A percentile compares a stretch with the other conserved stretches of the same genome.
phyloP scores from a whole-genome alignment of 23 red algal species.

The Gracilaria domingensis region DNA sequence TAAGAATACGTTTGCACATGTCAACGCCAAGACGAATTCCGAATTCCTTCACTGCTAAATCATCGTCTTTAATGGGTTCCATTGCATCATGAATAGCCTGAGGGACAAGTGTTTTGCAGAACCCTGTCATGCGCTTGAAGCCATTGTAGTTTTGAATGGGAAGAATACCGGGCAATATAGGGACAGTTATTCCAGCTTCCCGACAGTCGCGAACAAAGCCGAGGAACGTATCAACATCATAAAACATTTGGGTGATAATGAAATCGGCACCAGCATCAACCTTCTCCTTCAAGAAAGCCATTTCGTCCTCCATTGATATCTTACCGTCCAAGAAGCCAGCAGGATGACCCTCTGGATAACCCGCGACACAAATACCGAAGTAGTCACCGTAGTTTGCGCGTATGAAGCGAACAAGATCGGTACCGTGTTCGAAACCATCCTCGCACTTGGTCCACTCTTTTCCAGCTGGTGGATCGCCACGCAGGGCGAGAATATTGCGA shows the following conservation, averaged over 20 bases:
- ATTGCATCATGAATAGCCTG: constrained; percentile 77
- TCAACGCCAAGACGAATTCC: constrained; percentile 87
- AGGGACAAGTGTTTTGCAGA: constrained; percentile 94
- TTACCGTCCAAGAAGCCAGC: constrained; percentile 90
- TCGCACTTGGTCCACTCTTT: constrained; percentile 96
- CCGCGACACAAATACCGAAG: constrained; percentile 94
- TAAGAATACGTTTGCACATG: constrained; percentile 95
- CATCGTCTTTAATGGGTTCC: constrained; percentile 93
- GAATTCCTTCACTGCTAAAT: constrained; percentile 95
- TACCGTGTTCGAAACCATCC: constrained; percentile 97
- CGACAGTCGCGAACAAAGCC: constrained; percentile 87
- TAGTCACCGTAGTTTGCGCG: constrained; percentile 92
- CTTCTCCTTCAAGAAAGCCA: constrained; percentile 90
- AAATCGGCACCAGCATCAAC: constrained; percentile 94
- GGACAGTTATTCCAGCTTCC: constrained; percentile 84
- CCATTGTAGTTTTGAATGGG: constrained; percentile 96
- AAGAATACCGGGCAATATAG: constrained; percentile 98
- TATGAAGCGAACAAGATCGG: constrained; percentile 93
- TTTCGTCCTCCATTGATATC: constrained; percentile 91
- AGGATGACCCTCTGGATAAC: constrained; percentile 99
- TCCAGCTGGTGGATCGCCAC: constrained; percentile 98
- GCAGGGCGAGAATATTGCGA: constrained; percentile 94
- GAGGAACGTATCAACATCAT: constrained; percentile 95
- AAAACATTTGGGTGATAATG: constrained; percentile 99
- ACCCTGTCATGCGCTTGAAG: constrained; percentile 99